phyloP scores from a whole-genome alignment of 2,329 filamentous ascomycete genomes.

The Botrytis galanthina region DNA sequence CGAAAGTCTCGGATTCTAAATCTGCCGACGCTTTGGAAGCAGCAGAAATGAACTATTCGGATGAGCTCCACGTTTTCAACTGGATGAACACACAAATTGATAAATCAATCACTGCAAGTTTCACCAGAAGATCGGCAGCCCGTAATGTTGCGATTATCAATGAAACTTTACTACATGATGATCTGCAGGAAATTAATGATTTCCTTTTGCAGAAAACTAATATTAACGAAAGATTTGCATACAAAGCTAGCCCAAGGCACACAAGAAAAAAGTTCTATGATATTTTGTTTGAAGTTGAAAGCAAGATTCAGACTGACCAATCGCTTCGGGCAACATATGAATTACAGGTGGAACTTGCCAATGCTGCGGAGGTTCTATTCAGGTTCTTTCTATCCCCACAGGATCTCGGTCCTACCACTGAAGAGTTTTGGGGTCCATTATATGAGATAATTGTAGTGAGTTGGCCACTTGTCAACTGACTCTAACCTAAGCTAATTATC shows the following conservation, averaged over 20 bases:
- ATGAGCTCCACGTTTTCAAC: background rate
- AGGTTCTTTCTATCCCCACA: slow-evolving; percentile 44
- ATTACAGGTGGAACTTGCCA: slow-evolving; percentile 42
- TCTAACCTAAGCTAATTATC: background rate
- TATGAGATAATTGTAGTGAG: slow-evolving; percentile 37
- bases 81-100: slow-evolving; percentile 8
- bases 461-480: background rate
- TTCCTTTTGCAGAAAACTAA: slow-evolving; percentile 5
- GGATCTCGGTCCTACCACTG: slow-evolving; percentile 41
- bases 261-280: slow-evolving; percentile 3
- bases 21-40: background rate
- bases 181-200: slow-evolving; percentile 8
- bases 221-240: background rate
- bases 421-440: slow-evolving; percentile 48
- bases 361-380: slow-evolving; percentile 43
- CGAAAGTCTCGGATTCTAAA: background rate
- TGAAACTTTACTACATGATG: background rate
- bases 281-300: slow-evolving; percentile 13
- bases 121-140: background rate
- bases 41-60: background rate
- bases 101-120: background rate
- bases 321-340: slow-evolving; percentile 30
- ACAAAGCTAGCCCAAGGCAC: background rate
- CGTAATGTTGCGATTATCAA: background rate
- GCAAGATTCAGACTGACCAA: slow-evolving; percentile 24